Conservation (phyloP, 176 grass and related monocot species). For the Oryza glumipatula region DNA sequence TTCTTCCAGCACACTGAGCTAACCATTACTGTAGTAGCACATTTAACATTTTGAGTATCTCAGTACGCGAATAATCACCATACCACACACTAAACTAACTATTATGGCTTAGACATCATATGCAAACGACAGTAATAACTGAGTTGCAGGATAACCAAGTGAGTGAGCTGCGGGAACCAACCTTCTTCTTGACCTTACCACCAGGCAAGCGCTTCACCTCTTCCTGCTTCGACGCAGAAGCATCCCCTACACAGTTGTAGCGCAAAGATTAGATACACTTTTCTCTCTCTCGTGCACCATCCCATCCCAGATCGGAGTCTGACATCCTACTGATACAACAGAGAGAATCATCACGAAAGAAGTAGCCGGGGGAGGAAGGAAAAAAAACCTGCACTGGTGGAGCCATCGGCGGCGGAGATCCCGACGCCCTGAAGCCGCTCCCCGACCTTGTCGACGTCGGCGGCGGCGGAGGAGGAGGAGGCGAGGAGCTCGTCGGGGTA, state of each 20-base stretch:
- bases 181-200: constrained; percentile 99
- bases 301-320: not conserved
- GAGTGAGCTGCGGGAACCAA: constrained; percentile 26
- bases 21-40: not conserved
- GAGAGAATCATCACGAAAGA: not conserved
- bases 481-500: constrained; percentile 78
- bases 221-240: constrained; percentile 73
- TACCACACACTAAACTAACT: not conserved
- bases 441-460: constrained; percentile 74
- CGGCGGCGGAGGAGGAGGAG: constrained; percentile 47
- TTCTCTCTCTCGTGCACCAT: not conserved
- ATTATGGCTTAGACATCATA: not conserved
- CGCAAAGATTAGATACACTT: not conserved
- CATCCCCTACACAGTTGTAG: constrained; percentile 52
- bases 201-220: constrained; percentile 94
- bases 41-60: not conserved
- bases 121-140: not conserved
- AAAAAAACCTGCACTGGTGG: constrained; percentile 33
- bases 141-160: not conserved
- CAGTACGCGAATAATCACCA: not conserved
- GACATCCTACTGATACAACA: not conserved
- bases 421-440: constrained; percentile 71
- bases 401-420: constrained; percentile 66
- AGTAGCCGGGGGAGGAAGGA: not conserved
- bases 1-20: no score